Percentiles rank a stretch among this genome's conserved stretches.
Evolutionary conservation across 208 protist species (phyloP).

Genomic region (Trypanosoma mega): DNA sequence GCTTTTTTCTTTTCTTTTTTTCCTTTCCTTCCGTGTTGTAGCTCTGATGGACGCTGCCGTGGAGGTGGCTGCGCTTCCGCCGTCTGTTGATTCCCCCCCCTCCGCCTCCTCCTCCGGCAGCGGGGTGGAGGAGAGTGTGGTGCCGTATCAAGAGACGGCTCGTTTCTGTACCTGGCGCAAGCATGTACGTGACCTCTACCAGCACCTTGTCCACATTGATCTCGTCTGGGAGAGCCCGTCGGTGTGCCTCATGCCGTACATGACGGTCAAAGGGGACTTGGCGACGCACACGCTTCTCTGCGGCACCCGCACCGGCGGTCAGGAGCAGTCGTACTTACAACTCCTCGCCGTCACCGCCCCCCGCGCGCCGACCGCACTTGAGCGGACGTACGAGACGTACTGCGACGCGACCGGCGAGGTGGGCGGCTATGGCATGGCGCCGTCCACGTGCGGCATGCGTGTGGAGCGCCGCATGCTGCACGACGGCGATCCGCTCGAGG

Average conservation of each 20-base stretch:
- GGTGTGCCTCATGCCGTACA: slow-evolving; percentile 82
- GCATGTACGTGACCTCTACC: slow-evolving; percentile 84
- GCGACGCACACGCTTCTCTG: slow-evolving; percentile 75
- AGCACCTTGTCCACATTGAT: slow-evolving; percentile 85
- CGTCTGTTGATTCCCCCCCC: neutral
- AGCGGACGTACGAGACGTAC: slow-evolving; percentile 48
- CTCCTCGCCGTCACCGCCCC: slow-evolving; percentile 72
- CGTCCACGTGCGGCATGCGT: slow-evolving; percentile 51
- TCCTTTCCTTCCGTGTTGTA: no score
- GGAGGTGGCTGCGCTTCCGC: slow-evolving; percentile 14
- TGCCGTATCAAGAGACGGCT: slow-evolving; percentile 65
- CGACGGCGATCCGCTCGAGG: slow-evolving; percentile 81
- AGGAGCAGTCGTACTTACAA: slow-evolving; percentile 86
- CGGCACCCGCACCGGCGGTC: slow-evolving; percentile 73
- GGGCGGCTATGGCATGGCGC: slow-evolving; percentile 88
- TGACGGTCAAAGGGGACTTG: slow-evolving; percentile 50
- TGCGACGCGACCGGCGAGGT: slow-evolving; percentile 89
- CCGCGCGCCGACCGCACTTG: slow-evolving; percentile 37
- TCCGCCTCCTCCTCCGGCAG: slow-evolving; percentile 18
- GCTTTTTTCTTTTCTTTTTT: no score
- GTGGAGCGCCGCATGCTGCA: slow-evolving; percentile 84
- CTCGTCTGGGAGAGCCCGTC: slow-evolving; percentile 85
- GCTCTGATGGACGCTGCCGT: neutral
- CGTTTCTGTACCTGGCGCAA: slow-evolving; percentile 89
- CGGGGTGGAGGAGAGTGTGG: slow-evolving; percentile 7